Evolutionary conservation across 2,329 filamentous ascomycete species (phyloP).

Genomic region (Pseudogymnoascus sp.): DNA sequence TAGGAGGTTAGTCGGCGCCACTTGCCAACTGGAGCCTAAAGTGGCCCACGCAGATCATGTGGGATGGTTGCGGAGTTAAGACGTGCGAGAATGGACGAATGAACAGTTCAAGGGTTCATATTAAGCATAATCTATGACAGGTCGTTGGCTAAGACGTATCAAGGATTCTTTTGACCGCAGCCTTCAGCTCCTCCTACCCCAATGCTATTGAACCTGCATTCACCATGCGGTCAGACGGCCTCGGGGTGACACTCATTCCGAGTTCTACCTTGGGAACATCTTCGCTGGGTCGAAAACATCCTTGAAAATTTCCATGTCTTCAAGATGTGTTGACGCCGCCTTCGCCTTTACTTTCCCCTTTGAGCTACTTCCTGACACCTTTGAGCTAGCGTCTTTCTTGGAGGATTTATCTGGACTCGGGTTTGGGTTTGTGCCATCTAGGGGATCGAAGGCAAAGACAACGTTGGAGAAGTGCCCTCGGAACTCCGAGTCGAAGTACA

Average conservation of each 20-base stretch:
- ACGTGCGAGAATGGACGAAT: neutral
- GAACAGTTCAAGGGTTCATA: neutral
- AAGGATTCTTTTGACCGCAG: neutral
- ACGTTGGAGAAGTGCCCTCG: conserved; percentile 53
- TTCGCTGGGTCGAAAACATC: conserved; percentile 42
- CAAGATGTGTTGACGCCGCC: conserved; percentile 17
- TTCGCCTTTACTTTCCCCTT: conserved; percentile 27
- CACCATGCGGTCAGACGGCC: neutral
- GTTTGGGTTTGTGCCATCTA: conserved; percentile 21
- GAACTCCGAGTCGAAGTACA: conserved; percentile 55
- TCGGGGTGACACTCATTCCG: neutral
- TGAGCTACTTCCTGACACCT: conserved; percentile 32
- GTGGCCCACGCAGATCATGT: neutral
- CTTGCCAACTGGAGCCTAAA: neutral
- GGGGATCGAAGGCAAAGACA: conserved; percentile 56
- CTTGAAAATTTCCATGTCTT: conserved; percentile 45
- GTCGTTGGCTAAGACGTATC: neutral
- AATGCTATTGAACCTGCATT: neutral
- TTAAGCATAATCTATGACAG: conserved; percentile 9
- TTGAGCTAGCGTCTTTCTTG: conserved; percentile 20
- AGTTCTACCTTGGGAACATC: conserved; percentile 26
- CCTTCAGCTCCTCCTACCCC: neutral
- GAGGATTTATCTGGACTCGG: conserved; percentile 10
- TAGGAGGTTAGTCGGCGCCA: neutral
- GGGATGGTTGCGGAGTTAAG: neutral